phyloP scores from a whole-genome alignment of 2,329 filamentous ascomycete species.

The Penicillium aurantiogriseum region DNA sequence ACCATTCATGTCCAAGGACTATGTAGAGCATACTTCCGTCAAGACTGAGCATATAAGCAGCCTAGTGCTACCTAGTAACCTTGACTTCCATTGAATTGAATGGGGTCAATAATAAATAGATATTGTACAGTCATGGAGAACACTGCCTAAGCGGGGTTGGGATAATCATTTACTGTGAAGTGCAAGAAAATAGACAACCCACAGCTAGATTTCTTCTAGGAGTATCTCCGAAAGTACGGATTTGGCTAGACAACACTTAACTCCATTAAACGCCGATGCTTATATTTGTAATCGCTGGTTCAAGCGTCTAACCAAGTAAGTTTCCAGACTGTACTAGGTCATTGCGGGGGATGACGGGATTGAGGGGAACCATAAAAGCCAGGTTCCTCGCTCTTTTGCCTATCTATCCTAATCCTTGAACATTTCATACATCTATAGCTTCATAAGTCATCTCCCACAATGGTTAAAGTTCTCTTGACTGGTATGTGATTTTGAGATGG shows the following conservation, averaged over 20 bases:
- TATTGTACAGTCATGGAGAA: neutral
- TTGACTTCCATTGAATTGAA: neutral
- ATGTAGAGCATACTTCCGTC: neutral
- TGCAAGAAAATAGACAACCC: neutral
- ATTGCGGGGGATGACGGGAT: conserved; percentile 23
- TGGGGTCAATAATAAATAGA: neutral
- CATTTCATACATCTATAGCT: neutral
- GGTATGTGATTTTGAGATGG: conserved; percentile 31
- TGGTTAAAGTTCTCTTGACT: conserved; percentile 42
- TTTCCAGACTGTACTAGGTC: neutral
- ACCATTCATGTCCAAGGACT: neutral
- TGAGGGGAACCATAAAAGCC: conserved; percentile 24
- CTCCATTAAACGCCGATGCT: neutral
- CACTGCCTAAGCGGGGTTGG: neutral
- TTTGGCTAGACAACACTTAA: neutral
- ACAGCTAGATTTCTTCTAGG: neutral
- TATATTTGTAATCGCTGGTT: conserved; percentile 22
- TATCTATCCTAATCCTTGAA: neutral
- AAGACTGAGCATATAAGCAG: neutral
- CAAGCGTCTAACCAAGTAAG: neutral
- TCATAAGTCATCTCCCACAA: conserved; percentile 17
- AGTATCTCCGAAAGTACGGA: neutral
- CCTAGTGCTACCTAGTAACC: neutral
- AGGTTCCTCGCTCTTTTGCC: neutral
- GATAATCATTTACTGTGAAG: neutral